Evolutionary conservation across 768 basidiomycete genomes (phyloP).

Genomic region (Tulasnella sp.): DNA sequence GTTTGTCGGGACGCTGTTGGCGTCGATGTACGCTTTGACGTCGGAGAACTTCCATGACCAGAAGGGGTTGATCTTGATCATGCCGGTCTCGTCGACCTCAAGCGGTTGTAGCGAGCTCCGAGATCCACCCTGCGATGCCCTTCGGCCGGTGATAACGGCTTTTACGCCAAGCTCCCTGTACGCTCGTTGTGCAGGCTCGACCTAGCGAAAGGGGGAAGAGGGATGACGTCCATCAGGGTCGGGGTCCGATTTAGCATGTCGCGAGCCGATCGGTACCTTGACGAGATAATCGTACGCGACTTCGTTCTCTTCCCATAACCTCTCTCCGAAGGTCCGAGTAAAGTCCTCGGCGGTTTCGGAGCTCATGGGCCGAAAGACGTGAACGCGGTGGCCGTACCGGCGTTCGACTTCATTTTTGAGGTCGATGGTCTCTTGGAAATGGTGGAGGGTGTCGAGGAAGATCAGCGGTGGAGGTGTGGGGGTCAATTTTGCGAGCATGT

Average conservation of each 20-base stretch:
- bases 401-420: constrained; percentile 73
- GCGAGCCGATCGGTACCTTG: constrained; percentile 45
- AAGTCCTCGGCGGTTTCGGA: constrained; percentile 62
- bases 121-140: constrained; percentile 88
- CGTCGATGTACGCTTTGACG: constrained; percentile 75
- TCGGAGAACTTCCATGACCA: constrained; percentile 76
- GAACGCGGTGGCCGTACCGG: constrained; percentile 59
- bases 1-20: constrained; percentile 79
- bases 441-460: constrained; percentile 94
- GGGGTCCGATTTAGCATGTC: not conserved
- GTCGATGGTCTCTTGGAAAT: constrained; percentile 87
- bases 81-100: constrained; percentile 80
- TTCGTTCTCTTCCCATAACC: constrained; percentile 83
- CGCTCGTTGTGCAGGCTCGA: constrained; percentile 84
- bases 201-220: constrained; percentile 34
- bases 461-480: constrained; percentile 65
- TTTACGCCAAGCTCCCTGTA: constrained; percentile 69
- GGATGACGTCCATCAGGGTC: not conserved
- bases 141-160: constrained; percentile 88
- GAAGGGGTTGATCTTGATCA: constrained; percentile 91
- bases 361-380: constrained; percentile 67
- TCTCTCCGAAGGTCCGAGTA: constrained; percentile 64
- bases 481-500: constrained; percentile 85
- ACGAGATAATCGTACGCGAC: constrained; percentile 80
- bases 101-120: constrained; percentile 71